phyloP scores from a whole-genome alignment of 1,284 basidiomycete species.

The Microbotryum intermedium region DNA sequence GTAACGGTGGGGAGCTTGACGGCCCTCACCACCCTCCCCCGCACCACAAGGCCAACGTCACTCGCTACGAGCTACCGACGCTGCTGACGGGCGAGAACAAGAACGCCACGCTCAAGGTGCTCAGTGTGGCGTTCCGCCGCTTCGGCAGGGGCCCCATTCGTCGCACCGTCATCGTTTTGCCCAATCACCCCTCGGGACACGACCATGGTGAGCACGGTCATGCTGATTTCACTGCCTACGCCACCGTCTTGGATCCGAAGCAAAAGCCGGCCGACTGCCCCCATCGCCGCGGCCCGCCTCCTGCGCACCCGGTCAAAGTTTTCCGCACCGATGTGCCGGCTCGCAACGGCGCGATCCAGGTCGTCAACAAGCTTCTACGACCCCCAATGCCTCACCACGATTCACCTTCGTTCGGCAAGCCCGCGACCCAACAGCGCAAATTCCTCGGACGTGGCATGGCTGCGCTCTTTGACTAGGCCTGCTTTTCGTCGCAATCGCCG shows the following conservation, averaged over 20 bases:
- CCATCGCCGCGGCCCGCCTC: background rate
- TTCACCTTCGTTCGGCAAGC: no score
- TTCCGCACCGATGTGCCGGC: slow-evolving; percentile 27
- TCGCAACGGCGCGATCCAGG: slow-evolving; percentile 30
- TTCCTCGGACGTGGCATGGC: no score
- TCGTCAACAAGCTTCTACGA: slow-evolving; percentile 24
- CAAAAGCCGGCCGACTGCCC: slow-evolving; percentile 6
- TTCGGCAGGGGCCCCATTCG: slow-evolving; percentile 29
- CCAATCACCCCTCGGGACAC: background rate
- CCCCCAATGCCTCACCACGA: slow-evolving; percentile 29
- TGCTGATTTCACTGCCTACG: background rate
- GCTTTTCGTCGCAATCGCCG: no score
- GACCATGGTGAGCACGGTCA: background rate
- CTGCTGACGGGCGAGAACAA: slow-evolving; percentile 26
- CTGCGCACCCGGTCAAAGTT: slow-evolving; percentile 17
- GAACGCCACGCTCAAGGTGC: slow-evolving; percentile 32
- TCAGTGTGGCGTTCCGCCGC: slow-evolving; percentile 28
- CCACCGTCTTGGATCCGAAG: slow-evolving; percentile 1
- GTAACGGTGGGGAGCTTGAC: background rate
- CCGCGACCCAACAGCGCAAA: no score
- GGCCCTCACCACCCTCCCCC: background rate
- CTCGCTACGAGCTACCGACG: slow-evolving; percentile 31
- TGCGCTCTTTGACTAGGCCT: no score
- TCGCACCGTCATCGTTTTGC: slow-evolving; percentile 23
- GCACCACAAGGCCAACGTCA: slow-evolving; percentile 25